Evolutionary conservation across 1,284 basidiomycete species (phyloP).

Genomic region (Melanopsichium pennsylvanicum): DNA sequence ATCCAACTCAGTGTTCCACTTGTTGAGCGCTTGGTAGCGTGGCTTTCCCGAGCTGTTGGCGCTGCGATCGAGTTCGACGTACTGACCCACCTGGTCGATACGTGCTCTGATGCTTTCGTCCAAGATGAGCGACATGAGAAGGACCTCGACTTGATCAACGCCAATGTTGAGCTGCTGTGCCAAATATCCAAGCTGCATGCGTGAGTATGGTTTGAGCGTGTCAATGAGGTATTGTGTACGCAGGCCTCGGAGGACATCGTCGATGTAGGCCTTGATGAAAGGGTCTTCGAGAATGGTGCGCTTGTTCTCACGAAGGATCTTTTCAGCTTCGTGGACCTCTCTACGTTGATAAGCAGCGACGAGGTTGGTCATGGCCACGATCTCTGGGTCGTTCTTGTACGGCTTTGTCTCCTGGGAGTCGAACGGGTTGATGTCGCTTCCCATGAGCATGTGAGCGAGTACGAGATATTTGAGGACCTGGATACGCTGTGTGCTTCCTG

Average conservation of each 20-base stretch:
- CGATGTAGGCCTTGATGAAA: conserved; percentile 92
- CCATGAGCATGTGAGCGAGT: conserved; percentile 96
- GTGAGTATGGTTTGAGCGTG: conserved; percentile 94
- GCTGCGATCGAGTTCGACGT: conserved; percentile 79
- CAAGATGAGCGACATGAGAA: conserved; percentile 89
- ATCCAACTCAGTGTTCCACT: conserved; percentile 75
- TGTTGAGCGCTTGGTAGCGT: conserved; percentile 80
- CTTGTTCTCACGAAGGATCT: conserved; percentile 88
- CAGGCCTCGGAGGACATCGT: conserved; percentile 89
- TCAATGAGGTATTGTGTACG: conserved; percentile 96
- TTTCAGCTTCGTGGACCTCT: conserved; percentile 94
- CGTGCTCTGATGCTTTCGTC: conserved; percentile 93
- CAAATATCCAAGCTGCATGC: conserved; percentile 77
- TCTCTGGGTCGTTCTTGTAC: conserved; percentile 96
- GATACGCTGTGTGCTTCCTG: conserved; percentile 92
- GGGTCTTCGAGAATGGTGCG: conserved; percentile 92
- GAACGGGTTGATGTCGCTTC: conserved; percentile 98
- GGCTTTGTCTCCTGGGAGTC: conserved; percentile 99
- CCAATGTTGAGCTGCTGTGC: conserved; percentile 88
- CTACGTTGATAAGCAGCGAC: conserved; percentile 94
- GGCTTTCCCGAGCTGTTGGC: conserved; percentile 79
- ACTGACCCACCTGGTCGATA: conserved; percentile 93
- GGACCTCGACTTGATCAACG: conserved; percentile 85
- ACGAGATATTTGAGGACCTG: conserved; percentile 99
- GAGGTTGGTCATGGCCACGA: conserved; percentile 95